Evolutionary conservation across 169 alveolate species (phyloP).

Genomic region (Neospora caninum): DNA sequence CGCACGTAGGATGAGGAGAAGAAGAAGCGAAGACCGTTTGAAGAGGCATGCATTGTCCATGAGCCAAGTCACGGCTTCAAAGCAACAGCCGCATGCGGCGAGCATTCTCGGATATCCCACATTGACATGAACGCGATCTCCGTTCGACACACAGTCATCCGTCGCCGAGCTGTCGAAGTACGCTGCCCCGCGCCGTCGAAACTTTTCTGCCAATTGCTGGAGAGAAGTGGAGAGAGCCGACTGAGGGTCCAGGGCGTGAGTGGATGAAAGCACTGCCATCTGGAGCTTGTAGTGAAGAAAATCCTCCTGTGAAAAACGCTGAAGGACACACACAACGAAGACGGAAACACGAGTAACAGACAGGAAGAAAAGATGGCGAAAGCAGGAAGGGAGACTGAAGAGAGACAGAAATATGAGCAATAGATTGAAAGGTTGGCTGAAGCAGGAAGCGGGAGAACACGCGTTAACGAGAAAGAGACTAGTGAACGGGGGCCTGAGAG

Average conservation of each 20-base stretch:
- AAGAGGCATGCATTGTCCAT: background rate
- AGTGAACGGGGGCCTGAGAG: too few species aligned
- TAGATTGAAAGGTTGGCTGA: too few species aligned
- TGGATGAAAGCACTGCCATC: background rate
- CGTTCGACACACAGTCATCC: background rate
- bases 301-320: conserved; percentile 57
- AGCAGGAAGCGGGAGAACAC: too few species aligned
- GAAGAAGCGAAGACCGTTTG: background rate
- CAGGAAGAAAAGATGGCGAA: background rate
- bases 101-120: conserved; percentile 5
- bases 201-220: conserved; percentile 1
- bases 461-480: too few species aligned
- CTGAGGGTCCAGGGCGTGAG: background rate
- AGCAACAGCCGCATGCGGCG: background rate
- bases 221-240: background rate
- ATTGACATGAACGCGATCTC: background rate
- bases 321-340: background rate
- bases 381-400: background rate
- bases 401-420: background rate
- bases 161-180: background rate
- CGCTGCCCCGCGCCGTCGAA: conserved; percentile 3
- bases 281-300: conserved; percentile 51
- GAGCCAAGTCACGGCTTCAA: conserved; percentile 12
- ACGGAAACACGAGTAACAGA: background rate
- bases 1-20: background rate